Evolutionary conservation across 2,329 filamentous ascomycete species (phyloP).

Genomic region (Aspergillus jensenii): DNA sequence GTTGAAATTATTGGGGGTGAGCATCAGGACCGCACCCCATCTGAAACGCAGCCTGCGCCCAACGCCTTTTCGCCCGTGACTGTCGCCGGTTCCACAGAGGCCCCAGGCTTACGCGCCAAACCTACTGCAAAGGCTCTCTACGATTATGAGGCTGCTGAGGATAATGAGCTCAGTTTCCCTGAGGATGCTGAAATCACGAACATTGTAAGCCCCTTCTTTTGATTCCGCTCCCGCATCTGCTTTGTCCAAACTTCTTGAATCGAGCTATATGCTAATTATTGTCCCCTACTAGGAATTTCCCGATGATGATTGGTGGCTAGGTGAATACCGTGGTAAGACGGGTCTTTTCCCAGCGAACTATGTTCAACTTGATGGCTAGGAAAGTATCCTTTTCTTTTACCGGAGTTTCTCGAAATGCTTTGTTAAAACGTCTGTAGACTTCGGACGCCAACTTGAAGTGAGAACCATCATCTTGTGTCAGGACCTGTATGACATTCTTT

Average conservation of each 20-base stretch:
- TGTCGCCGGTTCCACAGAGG: conserved; percentile 38
- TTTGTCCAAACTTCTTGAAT: not conserved
- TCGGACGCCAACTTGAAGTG: not conserved
- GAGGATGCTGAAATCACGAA: conserved; percentile 80
- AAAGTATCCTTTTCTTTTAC: not conserved
- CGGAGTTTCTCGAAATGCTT: not conserved
- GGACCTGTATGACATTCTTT: not conserved
- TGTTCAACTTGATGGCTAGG: conserved; percentile 32
- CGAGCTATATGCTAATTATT: not conserved
- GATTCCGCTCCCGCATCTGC: not conserved
- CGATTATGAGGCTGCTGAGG: conserved; percentile 95
- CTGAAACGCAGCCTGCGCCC: conserved; percentile 32
- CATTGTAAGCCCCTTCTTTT: conserved; percentile 59
- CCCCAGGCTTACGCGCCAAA: conserved; percentile 38
- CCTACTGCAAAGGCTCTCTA: conserved; percentile 82
- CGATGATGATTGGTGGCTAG: conserved; percentile 98
- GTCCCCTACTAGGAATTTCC: conserved; percentile 78
- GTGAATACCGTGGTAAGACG: conserved; percentile 73
- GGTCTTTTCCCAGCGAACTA: conserved; percentile 74
- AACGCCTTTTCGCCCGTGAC: conserved; percentile 33
- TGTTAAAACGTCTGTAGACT: not conserved
- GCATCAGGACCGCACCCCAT: conserved; percentile 17
- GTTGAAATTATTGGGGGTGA: conserved; percentile 77
- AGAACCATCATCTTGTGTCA: not conserved
- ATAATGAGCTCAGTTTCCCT: conserved; percentile 83